Evolutionary conservation across 2,329 filamentous ascomycete genomes (phyloP), one percentile per base, ranked within the genome.

Genomic region (Dryadomyces quercus-mongolicae): DNA sequence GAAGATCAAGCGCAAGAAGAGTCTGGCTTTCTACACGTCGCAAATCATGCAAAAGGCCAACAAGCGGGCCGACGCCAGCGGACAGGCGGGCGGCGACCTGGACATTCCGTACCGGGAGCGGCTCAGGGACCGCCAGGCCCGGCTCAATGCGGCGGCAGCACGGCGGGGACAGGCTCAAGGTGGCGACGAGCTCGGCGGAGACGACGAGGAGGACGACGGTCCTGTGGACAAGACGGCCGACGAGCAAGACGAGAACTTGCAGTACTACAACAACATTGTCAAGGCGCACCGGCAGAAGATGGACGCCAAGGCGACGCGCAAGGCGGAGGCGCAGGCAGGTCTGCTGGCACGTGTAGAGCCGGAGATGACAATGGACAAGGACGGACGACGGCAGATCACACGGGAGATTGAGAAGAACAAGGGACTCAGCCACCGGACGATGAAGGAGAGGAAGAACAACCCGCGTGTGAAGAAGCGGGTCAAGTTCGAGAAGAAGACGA

Each of bases 321-420:
- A 73, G 56, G 78, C 76, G 43, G 80, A 79, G 5, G 73, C 78
- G 47, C 73, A 75, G 3, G 86, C 86, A 18, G 78, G 76, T 55
- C 85, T 85, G 59, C 74, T 80, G 52, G 76, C 85, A 57, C 75
- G 79, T 4, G 72, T 85, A 1, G 74, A 86, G 1, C 78, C 84
- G 61, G 75, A 81, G 57, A 85, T 87, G 64, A 76, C 79, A 62
- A 68, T 95, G 46, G 89, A 86, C 45, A 74, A 82, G 55, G 90
- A 95, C 63, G 92, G 91, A 57, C 95, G 96, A 73, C 78, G 94
- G 57, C 88, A 89, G 69, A 95, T 98, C 67, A 88, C 82, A 18
- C 97, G 96, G 71, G 81, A 84, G 61, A 98, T 98, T 65, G 82
- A 91, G 73, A 96, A 97, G 81, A 98, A 98, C 72, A 96, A 96